Evolutionary conservation across 441 rosid genomes (phyloP).

Genomic region (Arabidopsis hybrid): DNA sequence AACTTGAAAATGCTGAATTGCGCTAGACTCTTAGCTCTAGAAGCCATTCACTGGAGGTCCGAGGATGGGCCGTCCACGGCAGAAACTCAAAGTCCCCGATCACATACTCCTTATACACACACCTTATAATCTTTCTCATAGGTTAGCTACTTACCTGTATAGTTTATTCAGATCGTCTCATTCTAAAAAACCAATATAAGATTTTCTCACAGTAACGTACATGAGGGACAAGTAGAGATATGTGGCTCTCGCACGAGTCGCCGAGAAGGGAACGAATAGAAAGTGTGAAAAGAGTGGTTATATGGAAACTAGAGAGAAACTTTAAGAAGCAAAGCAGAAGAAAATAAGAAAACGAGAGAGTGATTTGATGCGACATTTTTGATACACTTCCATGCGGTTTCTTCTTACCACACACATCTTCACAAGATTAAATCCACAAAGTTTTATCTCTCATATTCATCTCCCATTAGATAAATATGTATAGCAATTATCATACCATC

Average conservation of each 20-base stretch:
- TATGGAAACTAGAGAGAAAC: conserved; percentile 17
- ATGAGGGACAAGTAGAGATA: neutral
- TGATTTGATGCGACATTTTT: conserved; percentile 6
- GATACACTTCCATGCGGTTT: conserved; percentile 14
- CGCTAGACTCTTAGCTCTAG: no score
- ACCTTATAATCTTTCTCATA: no score
- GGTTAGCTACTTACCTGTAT: neutral
- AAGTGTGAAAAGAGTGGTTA: neutral
- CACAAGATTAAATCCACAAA: neutral
- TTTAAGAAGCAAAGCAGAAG: conserved; percentile 4
- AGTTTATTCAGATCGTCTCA: neutral
- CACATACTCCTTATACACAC: no score
- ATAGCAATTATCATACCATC: neutral
- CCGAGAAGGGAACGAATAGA: neutral
- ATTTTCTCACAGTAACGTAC: neutral
- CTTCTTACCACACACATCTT: neutral
- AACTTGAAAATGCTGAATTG: no score
- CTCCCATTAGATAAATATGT: neutral
- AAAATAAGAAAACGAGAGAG: conserved; percentile 3
- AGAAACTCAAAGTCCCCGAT: no score
- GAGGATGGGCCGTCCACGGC: no score
- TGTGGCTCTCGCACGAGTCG: neutral
- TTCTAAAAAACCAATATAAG: neutral
- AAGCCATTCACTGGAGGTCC: no score
- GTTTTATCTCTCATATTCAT: neutral